Base-by-base conservation (phyloP, 2,329 filamentous ascomycete genomes). In the Leptosphaerulina australis region DNA sequence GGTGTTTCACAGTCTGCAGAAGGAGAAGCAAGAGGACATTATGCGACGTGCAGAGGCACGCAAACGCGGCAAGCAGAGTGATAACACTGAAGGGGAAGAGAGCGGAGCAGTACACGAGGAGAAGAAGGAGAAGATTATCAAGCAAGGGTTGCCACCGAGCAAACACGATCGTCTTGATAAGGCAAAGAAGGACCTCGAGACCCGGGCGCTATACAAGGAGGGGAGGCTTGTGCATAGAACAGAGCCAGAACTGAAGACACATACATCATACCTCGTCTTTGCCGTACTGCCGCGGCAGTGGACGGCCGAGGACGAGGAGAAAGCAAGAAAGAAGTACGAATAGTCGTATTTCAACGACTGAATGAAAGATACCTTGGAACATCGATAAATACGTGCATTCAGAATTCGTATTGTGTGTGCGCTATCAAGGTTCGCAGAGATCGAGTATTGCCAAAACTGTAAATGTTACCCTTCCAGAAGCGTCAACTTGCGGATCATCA, bases 181-280 rank as follows among this genome's bases (percentile, higher is more conserved):
- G 14, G 59, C 64, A 15, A 67, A 66, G 43, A 61, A 55, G 41
- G 61, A 70, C 2, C 41, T 58, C 40, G 70, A 66, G 64, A 74
- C 57, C 36, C 67, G 70, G 30, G 53, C 65, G 18, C 24, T 72
- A 33, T 96, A 87, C 76, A 83, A 88, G 68, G 84, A 92, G 54
- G 94, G 94, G 1, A 83, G 84, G 21, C 67, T 97, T 30, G 81
- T 91, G 22, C 90, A 95, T 64, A 83, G 91, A 18, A 86, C 89
- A 0, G 94, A 99, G 75, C 78, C 86, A 0, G 94, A 99, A 66
- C 77, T 97, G 53, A 97, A 96, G 80, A 94, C 90, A 6, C 94
- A 99, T 74, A 99, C 94, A 0, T 94, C 89, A n/a, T 99, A 99
- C 71, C 81, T 99, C 4, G 88, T 95, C 4, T 99, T 99, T 76